Evolutionary conservation across 805 yeast genomes (phyloP), one percentile per base, ranked within the genome.

Genomic region (Helenozyma rhizophorensis): DNA sequence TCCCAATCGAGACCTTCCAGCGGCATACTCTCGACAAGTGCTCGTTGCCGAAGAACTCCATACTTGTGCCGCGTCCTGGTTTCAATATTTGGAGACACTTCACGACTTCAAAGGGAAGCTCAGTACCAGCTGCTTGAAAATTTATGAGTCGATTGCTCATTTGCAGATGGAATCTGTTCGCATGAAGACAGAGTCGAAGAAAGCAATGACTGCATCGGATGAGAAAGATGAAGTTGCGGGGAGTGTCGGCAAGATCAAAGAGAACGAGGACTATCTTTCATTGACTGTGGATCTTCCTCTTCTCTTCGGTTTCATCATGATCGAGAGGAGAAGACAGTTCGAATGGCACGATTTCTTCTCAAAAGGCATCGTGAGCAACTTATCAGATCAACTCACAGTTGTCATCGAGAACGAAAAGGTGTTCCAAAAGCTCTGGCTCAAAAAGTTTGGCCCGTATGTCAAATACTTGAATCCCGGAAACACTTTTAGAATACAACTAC

Each of bases 201-300:
- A 26, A 0, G 34, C 64, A 23, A 50, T 64, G 12, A 25, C 45
- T 10, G 42, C 51, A 3, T 14, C 38, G 4, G 42, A 39, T 11
- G 32, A 28, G 6, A 15, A n/a, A 23, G 17, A 17, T 7, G 25
- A 19, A 11, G 25, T 17, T 7, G 11, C 17, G 13, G 28, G 32
- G 6, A 13, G 24, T 3, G 28, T 44, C 13, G 9, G 27, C 3
- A 24, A 39, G 14, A 55, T 64, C 18, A 63, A 60, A 29, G 37
- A 36, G 8, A 44, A 56, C 14, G 71, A 66, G 43, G 64, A 66
- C 37, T 50, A 58, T 34, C 50, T 65, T 4, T 60, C 70, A 3
- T 44, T 65, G 25, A 75, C 81, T 1, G 65, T 75, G 10, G 93
- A 84, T 51, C 50, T 84, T 17, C 95, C 95, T 0, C 51, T 83